Evolutionary conservation across 2,329 filamentous ascomycete genomes (phyloP).

Genomic region (Beauveria sp.): DNA sequence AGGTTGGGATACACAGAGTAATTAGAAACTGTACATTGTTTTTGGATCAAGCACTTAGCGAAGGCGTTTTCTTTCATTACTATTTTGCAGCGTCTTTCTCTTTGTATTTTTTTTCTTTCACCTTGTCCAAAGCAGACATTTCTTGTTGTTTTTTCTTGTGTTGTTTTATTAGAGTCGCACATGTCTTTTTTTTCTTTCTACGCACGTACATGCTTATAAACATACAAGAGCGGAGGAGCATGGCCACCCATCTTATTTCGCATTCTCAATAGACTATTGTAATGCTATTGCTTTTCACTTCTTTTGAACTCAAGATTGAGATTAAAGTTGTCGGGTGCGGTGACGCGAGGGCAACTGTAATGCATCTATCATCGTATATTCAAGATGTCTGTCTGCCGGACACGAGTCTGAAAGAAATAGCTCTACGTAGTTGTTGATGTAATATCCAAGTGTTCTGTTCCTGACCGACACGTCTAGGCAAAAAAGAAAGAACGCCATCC

Average conservation of each 20-base stretch:
- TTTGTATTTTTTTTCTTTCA: neutral
- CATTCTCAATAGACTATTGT: neutral
- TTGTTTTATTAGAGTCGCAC: neutral
- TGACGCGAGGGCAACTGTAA: too few relatives aligned
- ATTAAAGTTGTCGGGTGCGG: too few relatives aligned
- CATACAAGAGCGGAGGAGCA: neutral
- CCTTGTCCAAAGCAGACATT: neutral
- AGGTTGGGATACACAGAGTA: neutral
- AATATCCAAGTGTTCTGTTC: constrained; percentile 4
- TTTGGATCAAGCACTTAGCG: neutral
- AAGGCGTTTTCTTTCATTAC: neutral
- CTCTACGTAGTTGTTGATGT: too few relatives aligned
- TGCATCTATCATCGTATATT: neutral
- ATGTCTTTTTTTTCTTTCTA: neutral
- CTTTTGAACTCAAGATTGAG: too few relatives aligned
- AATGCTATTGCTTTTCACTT: neutral
- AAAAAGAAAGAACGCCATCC: neutral
- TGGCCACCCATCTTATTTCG: too few relatives aligned
- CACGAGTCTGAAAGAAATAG: neutral
- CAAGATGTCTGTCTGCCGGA: neutral
- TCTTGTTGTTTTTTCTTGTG: neutral
- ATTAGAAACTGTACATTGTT: neutral
- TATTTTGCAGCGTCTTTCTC: neutral
- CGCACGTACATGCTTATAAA: neutral
- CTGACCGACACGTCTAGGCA: neutral